phyloP scores from a whole-genome alignment of 2,329 filamentous ascomycete species.

The Hymenoscyphus scutula region DNA sequence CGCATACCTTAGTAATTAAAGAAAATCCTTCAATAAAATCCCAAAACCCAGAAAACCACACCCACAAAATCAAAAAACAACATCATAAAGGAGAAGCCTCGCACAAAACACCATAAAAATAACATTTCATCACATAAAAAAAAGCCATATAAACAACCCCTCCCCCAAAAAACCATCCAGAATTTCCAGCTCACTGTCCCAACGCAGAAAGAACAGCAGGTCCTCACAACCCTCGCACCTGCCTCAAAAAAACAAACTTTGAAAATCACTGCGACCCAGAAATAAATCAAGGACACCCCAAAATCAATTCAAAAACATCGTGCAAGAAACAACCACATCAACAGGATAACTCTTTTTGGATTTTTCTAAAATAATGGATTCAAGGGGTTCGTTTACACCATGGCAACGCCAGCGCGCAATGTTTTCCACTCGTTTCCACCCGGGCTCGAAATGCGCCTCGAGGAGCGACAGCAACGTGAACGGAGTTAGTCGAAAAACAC shows the following conservation, averaged over 20 bases:
- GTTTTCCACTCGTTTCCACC: neutral
- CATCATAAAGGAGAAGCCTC: too few species aligned
- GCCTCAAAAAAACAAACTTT: neutral
- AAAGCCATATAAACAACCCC: too few species aligned
- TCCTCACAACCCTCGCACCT: neutral
- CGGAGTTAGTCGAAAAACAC: neutral
- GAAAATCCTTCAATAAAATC: too few species aligned
- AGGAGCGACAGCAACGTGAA: neutral
- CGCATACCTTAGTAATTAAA: too few species aligned
- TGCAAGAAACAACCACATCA: neutral
- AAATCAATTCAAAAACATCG: neutral
- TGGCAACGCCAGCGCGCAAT: neutral
- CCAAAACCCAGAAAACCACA: too few species aligned
- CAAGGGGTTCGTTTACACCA: too few species aligned
- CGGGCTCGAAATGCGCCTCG: neutral
- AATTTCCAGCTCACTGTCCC: neutral
- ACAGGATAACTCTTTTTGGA: neutral
- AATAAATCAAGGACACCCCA: neutral
- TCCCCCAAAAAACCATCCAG: too few species aligned
- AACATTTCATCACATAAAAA: too few species aligned
- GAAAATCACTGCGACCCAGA: neutral
- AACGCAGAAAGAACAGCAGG: neutral
- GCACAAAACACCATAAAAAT: too few species aligned
- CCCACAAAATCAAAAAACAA: too few species aligned
- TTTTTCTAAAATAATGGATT: too few species aligned